Evolutionary conservation across 768 basidiomycete genomes (phyloP).

Genomic region (Favolaschia claudopus): DNA sequence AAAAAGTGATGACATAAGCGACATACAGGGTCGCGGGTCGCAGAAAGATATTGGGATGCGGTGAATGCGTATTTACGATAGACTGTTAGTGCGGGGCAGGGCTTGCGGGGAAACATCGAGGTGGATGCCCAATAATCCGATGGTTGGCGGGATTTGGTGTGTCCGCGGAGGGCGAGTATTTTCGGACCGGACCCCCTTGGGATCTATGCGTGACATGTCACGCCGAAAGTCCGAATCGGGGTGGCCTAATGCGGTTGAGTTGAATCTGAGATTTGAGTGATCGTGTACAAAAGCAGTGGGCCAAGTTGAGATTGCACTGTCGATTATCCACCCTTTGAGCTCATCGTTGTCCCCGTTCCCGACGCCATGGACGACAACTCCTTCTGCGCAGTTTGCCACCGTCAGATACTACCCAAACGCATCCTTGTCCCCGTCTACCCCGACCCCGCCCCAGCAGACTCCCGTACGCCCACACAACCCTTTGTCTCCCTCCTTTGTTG

Average conservation of each 20-base stretch:
- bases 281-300: background rate
- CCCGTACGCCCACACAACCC: constrained; percentile 40
- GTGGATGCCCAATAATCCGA: background rate
- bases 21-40: too few species aligned
- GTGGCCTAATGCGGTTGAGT: too few species aligned
- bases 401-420: constrained; percentile 84
- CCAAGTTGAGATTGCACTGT: too few species aligned
- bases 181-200: too few species aligned
- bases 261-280: background rate
- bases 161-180: too few species aligned
- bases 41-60: too few species aligned
- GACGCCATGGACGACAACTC: constrained; percentile 36
- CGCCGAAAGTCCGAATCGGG: too few species aligned
- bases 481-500: constrained; percentile 34
- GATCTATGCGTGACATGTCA: too few species aligned
- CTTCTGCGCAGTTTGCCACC: constrained; percentile 75
- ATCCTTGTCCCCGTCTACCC: constrained; percentile 54
- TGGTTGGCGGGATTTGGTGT: constrained; percentile 4
- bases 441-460: constrained; percentile 48
- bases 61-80: too few species aligned
- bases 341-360: constrained; percentile 20
- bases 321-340: constrained; percentile 19
- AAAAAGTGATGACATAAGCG: too few species aligned
- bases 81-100: too few species aligned
- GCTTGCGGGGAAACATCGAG: too few species aligned